Conservation (phyloP, 306 rosid species). For the Quercus dentata region DNA sequence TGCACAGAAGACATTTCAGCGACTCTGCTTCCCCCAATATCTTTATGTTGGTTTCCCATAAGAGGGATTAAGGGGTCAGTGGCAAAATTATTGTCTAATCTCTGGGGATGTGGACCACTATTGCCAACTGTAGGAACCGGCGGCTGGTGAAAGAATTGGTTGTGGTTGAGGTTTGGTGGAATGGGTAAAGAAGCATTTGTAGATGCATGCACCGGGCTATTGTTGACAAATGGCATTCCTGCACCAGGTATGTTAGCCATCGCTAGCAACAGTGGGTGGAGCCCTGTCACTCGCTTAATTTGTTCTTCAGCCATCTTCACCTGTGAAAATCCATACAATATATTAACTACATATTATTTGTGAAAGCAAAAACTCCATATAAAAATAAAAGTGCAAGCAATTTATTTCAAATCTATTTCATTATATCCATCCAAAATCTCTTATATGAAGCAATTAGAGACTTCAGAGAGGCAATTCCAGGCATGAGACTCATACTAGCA, state of each 20-base stretch:
- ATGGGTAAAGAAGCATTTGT: slow-evolving; percentile 25
- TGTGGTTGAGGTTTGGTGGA: slow-evolving; percentile 38
- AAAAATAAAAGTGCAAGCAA: too few species aligned
- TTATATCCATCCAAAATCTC: too few species aligned
- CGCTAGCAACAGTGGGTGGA: slow-evolving; percentile 44
- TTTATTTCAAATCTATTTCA: too few species aligned
- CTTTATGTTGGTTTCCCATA: slow-evolving; percentile 27
- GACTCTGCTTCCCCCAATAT: slow-evolving; percentile 27
- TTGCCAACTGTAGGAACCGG: slow-evolving; percentile 19
- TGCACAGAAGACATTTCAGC: slow-evolving; percentile 27
- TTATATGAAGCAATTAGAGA: background rate
- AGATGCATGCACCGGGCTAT: slow-evolving; percentile 13
- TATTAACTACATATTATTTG: background rate
- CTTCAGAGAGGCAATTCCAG: background rate
- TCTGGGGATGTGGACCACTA: slow-evolving; percentile 26
- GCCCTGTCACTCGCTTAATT: slow-evolving; percentile 48
- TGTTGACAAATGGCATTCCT: slow-evolving; percentile 17
- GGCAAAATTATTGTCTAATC: slow-evolving; percentile 29
- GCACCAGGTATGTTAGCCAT: slow-evolving; percentile 33
- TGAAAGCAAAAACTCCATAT: background rate
- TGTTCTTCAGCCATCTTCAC: slow-evolving; percentile 65
- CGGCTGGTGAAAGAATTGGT: slow-evolving; percentile 41
- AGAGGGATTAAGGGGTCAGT: slow-evolving; percentile 14
- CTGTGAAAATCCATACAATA: slow-evolving; percentile 21
- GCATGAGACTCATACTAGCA: background rate